phyloP scores from a whole-genome alignment of 768 basidiomycete genomes.

The Agrocybe chaxingu region DNA sequence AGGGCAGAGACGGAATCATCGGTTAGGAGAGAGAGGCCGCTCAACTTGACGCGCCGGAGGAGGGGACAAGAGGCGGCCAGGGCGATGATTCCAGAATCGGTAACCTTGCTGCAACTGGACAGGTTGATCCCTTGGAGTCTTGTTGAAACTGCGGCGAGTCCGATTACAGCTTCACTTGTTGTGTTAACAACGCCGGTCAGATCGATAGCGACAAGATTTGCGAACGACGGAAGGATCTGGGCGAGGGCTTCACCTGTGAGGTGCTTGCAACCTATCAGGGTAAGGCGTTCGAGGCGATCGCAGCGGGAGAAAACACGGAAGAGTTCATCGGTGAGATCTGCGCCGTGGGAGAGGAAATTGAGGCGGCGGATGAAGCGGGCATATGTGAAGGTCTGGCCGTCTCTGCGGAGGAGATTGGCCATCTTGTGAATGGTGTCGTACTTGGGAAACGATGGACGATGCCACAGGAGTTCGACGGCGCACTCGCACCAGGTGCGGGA shows the following conservation, averaged over 20 bases:
- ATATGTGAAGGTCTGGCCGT: conserved; percentile 82
- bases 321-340: conserved; percentile 69
- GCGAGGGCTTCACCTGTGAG: conserved; percentile 64
- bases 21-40: conserved; percentile 70
- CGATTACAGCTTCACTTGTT: conserved; percentile 67
- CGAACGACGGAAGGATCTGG: conserved; percentile 62
- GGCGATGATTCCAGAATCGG: conserved; percentile 73
- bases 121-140: conserved; percentile 92
- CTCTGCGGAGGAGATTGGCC: conserved; percentile 61
- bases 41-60: conserved; percentile 88
- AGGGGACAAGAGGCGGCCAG: conserved; percentile 73
- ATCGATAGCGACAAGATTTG: conserved; percentile 84
- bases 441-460: conserved; percentile 76
- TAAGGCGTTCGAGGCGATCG: conserved; percentile 82
- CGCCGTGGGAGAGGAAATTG: conserved; percentile 76
- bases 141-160: conserved; percentile 65
- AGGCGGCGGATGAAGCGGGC: conserved; percentile 85
- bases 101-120: conserved; percentile 75
- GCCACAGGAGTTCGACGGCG: conserved; percentile 93
- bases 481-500: conserved; percentile 95
- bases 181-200: conserved; percentile 69
- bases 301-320: conserved; percentile 72
- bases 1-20: conserved; percentile 75
- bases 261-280: conserved; percentile 73
- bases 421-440: conserved; percentile 73